Base-by-base conservation (phyloP, 2,329 filamentous ascomycete genomes). In the Penicillium sp. region DNA sequence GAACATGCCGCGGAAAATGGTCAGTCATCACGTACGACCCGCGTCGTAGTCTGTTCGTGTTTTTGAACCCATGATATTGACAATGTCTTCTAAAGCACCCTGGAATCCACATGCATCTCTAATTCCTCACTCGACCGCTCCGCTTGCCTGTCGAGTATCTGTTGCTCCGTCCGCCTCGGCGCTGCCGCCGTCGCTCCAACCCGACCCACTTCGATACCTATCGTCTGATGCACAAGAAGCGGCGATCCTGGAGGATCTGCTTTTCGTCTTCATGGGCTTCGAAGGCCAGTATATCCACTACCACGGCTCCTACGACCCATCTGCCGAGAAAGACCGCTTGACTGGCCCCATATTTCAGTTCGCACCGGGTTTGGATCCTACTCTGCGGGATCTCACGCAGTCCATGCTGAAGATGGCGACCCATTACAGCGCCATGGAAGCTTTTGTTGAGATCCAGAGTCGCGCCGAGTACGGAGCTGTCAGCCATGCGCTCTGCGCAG, bases 221-320 rank as follows among this genome's bases (percentile, higher is more conserved):
- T 83, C 84, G 0, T 74, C 95, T 25, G 87, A 95, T 57, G 81
- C 81, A 2, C 93, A 98, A 69, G 93, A 98, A 72, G 82, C 84
- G 23, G 87, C 83, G 7, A 86, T 98, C 41, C 77, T 97, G 38
- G 91, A 96, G 60, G 93, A 98, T 62, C 73, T 98, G 13, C 72
- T 97, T 31, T 96, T 92, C 66, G 90, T 95, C 4, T 95, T 97
- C 62, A 96, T 98, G 91, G 93, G 93, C 23, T 95, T 90, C 56
- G 93, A 98, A 71, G 93, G 93, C n/a, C 90, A 95, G 68, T 97
- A 97, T 66, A 88, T 98, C 54, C 87, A 89, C 47, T 97, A 89
- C 66, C 81, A 81, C 50, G 87, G 89, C 58, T 81, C 81, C 7
- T 97, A 95, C 67, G 85, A 95, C 59, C 89, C 91, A 0, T 75